Conservation (phyloP, 73 alveolate genomes). For the Paramecium caudatum region DNA sequence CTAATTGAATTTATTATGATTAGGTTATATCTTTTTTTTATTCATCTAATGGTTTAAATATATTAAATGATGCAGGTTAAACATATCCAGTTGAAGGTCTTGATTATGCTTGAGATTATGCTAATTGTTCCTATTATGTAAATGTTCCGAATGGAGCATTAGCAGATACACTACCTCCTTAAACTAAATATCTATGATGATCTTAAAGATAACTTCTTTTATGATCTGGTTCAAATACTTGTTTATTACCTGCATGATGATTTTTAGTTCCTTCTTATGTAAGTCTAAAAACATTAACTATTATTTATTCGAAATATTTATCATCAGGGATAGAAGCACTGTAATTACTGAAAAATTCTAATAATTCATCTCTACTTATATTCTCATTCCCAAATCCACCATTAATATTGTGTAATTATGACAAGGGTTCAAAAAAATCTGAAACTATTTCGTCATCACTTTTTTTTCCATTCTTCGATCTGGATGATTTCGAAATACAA, state of each 20-base stretch:
- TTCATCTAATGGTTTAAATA: slow-evolving; percentile 68
- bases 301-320: slow-evolving; percentile 63
- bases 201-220: slow-evolving; percentile 74
- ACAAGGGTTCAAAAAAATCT: slow-evolving; percentile 74
- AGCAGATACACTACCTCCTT: slow-evolving; percentile 76
- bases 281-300: slow-evolving; percentile 57
- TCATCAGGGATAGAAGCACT: slow-evolving; percentile 73
- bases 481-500: slow-evolving; percentile 90
- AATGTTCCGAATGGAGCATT: slow-evolving; percentile 89
- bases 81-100: slow-evolving; percentile 57
- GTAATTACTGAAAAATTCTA: slow-evolving; percentile 70
- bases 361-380: slow-evolving; percentile 66
- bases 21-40: slow-evolving; percentile 24
- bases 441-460: slow-evolving; percentile 83
- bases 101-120: slow-evolving; percentile 46
- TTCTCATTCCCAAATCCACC: slow-evolving; percentile 67
- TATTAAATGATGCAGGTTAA: slow-evolving; percentile 42
- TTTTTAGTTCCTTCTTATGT: slow-evolving; percentile 25
- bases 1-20: slow-evolving; percentile 29
- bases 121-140: slow-evolving; percentile 58
- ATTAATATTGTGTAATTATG: slow-evolving; percentile 66
- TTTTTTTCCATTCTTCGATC: slow-evolving; percentile 89
- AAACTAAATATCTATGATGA: slow-evolving; percentile 72
- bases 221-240: slow-evolving; percentile 76
- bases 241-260: slow-evolving; percentile 71